phyloP scores from a whole-genome alignment of 257 asterid genomes.

The Solanum neorickii region DNA sequence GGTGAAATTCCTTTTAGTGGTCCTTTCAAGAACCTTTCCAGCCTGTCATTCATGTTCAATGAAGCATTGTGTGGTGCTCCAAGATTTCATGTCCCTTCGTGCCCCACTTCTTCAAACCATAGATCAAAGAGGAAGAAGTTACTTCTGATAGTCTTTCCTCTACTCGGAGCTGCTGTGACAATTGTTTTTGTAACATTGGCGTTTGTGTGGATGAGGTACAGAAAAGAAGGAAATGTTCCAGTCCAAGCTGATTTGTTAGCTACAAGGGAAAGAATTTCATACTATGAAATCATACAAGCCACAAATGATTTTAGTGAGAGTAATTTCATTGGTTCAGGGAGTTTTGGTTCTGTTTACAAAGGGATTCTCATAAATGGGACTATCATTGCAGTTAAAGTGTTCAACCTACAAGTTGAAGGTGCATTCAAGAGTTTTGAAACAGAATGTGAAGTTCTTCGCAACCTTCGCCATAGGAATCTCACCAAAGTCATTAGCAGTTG shows the following conservation, averaged over 20 bases:
- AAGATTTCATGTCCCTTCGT: neutral
- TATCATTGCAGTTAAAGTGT: slow-evolving; percentile 16
- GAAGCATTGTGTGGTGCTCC: slow-evolving; percentile 9
- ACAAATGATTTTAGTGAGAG: neutral
- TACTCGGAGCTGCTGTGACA: neutral
- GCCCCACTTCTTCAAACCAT: neutral
- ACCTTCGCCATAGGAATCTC: slow-evolving; percentile 25
- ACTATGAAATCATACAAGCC: neutral
- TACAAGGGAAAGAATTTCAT: neutral
- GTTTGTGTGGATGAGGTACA: neutral
- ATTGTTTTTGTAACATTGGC: neutral
- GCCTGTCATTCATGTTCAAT: slow-evolving; percentile 8
- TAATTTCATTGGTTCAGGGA: slow-evolving; percentile 5
- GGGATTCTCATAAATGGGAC: neutral
- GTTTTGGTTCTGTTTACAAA: slow-evolving; percentile 14
- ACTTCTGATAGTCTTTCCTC: neutral
- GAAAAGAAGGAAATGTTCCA: neutral
- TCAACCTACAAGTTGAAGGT: slow-evolving; percentile 8
- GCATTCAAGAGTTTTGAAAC: slow-evolving; percentile 6
- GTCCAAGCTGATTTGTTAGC: neutral
- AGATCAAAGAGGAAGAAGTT: neutral
- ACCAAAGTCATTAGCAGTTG: slow-evolving; percentile 15
- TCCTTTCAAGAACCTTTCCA: slow-evolving; percentile 6
- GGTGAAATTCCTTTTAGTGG: slow-evolving; percentile 18
- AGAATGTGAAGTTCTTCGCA: slow-evolving; percentile 20